Evolutionary conservation across 163 green algal species (phyloP).

Genomic region (Coccomyxa subellipsoidea): DNA sequence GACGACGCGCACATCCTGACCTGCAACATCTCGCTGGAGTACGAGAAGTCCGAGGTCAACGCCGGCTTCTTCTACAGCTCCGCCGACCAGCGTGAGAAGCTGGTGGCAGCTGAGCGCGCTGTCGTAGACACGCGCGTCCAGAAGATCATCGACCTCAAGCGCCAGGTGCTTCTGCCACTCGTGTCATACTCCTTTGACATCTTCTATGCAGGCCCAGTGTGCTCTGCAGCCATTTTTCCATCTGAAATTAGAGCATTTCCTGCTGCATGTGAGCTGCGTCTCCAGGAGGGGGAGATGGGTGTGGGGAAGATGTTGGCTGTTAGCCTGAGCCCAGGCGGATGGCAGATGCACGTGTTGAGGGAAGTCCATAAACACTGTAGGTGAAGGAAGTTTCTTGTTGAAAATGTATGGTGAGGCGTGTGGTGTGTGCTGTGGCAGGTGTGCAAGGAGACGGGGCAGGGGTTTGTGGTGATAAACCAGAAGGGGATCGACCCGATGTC

Average conservation of each 20-base stretch:
- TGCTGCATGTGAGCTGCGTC: too few species aligned
- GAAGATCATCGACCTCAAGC: constrained; percentile 94
- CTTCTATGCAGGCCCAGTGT: too few species aligned
- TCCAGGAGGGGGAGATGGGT: too few species aligned
- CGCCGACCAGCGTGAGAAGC: constrained; percentile 96
- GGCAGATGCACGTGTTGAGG: too few species aligned
- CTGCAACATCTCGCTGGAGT: constrained; percentile 99
- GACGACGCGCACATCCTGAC: constrained; percentile 93
- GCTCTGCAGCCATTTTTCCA: too few species aligned
- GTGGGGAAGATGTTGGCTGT: too few species aligned
- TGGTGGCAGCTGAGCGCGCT: constrained; percentile 90
- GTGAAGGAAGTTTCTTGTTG: too few species aligned
- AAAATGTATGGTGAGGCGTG: neutral
- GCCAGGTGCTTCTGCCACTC: constrained; percentile 56
- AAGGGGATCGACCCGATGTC: constrained; percentile 98
- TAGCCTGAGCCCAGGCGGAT: too few species aligned
- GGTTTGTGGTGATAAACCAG: constrained; percentile 98
- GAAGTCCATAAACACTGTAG: too few species aligned
- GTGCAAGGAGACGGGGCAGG: constrained; percentile 73
- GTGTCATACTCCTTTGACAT: neutral
- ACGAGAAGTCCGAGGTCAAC: constrained; percentile 89
- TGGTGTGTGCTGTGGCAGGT: constrained; percentile 56
- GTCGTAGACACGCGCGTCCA: constrained; percentile 90
- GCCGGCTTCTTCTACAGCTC: constrained; percentile 95
- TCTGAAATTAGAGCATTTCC: too few species aligned